Conservation (phyloP, 1,284 basidiomycete species). For the Tetrapyrgos nigripes region DNA sequence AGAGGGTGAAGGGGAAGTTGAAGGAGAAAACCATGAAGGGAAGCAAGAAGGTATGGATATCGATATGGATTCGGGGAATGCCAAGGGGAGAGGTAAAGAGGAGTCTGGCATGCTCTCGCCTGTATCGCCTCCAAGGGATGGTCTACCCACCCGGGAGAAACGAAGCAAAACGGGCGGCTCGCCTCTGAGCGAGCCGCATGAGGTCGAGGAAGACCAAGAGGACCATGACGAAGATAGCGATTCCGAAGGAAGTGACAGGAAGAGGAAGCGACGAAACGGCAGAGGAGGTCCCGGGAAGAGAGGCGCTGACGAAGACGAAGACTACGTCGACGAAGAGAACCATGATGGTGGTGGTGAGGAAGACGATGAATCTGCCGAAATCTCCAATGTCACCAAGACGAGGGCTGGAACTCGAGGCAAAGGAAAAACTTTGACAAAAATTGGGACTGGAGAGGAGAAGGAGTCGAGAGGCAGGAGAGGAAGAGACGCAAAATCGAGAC, state of each 20-base stretch:
- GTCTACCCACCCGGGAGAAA: neutral
- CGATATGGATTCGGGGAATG: slow-evolving; percentile 11
- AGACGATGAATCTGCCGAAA: neutral
- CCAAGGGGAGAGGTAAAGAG: neutral
- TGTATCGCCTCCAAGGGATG: neutral
- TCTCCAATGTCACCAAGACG: neutral
- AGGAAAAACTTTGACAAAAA: no score
- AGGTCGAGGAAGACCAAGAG: slow-evolving; percentile 7
- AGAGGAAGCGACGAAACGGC: neutral
- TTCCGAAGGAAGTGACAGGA: neutral
- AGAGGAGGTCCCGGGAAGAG: neutral
- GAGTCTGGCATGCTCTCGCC: slow-evolving; percentile 13
- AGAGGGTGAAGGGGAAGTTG: slow-evolving; percentile 21
- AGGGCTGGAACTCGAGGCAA: neutral
- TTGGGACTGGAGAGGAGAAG: no score
- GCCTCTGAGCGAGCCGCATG: slow-evolving; percentile 5
- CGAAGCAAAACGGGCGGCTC: neutral
- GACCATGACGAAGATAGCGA: neutral
- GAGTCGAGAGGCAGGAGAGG: neutral
- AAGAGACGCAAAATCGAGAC: slow-evolving; percentile 5
- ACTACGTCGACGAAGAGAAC: neutral
- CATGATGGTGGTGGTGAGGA: neutral
- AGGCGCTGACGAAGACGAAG: neutral
- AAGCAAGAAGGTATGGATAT: slow-evolving; percentile 20
- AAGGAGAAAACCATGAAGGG: slow-evolving; percentile 18